Evolutionary conservation across 78 protist genomes (phyloP).

Genomic region (Chrysochromulina tobinii): DNA sequence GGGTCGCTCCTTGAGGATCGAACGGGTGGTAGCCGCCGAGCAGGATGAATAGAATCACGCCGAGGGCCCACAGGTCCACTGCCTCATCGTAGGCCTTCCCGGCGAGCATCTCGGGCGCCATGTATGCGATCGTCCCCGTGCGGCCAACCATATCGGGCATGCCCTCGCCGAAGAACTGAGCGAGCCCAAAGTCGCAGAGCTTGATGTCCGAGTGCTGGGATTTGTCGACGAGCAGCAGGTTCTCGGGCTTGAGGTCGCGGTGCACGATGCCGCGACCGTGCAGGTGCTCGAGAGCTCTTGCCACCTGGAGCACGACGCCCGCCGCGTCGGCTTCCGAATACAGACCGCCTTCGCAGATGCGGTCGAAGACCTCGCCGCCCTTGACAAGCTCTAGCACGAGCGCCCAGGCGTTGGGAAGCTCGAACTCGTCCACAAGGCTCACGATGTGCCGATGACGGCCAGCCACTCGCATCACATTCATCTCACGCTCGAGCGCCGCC

Average conservation of each 20-base stretch:
- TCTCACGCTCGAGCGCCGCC: background rate
- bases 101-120: background rate
- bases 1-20: background rate
- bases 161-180: background rate
- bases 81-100: background rate
- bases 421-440: background rate
- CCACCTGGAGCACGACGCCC: background rate
- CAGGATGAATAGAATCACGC: background rate
- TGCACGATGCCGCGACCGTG: background rate
- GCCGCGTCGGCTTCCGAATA: background rate
- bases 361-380: constrained; percentile 44
- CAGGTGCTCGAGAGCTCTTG: background rate
- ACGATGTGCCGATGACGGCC: background rate
- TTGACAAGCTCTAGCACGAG: background rate
- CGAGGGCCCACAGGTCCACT: constrained; percentile 48
- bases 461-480: background rate
- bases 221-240: background rate
- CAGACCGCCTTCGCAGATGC: background rate
- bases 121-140: background rate
- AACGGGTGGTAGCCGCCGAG: constrained; percentile 18
- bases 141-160: background rate
- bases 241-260: constrained; percentile 48
- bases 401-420: background rate
- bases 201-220: background rate
- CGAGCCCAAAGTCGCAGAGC: constrained; percentile 28